Percentiles rank a stretch among this genome's conserved stretches.
Conservation (phyloP, 345 rosid species). For the Ceriops zippeliana region DNA sequence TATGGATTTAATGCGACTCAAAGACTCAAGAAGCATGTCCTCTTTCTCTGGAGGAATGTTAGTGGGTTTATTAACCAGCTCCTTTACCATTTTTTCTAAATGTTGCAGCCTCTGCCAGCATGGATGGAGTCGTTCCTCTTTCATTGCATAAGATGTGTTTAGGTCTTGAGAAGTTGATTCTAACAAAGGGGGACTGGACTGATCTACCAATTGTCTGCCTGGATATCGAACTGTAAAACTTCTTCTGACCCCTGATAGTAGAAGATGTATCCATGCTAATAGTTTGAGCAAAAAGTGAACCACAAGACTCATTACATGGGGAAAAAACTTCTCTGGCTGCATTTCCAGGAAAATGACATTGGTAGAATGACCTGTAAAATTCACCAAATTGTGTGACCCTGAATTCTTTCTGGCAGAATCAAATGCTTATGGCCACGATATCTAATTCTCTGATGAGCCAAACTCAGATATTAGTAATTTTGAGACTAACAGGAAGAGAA, state of each 20-base stretch:
- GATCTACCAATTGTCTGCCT: conserved; percentile 38
- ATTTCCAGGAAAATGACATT: conserved; percentile 26
- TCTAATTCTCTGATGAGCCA: no score
- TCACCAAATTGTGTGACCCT: conserved; percentile 5
- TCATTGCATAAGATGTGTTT: conserved; percentile 31
- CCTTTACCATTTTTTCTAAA: conserved; percentile 67
- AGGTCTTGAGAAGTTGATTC: conserved; percentile 36
- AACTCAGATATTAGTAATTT: no score
- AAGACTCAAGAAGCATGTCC: conserved; percentile 70
- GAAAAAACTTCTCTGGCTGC: conserved; percentile 28
- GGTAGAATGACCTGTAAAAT: conserved; percentile 46
- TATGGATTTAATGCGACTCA: conserved; percentile 73
- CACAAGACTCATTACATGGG: conserved; percentile 29
- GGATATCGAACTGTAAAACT: conserved; percentile 27
- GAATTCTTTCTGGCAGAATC: background rate
- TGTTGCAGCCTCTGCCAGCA: conserved; percentile 83
- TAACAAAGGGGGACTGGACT: conserved; percentile 27
- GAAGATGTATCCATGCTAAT: conserved; percentile 45
- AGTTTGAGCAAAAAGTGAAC: conserved; percentile 45
- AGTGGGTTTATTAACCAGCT: conserved; percentile 55
- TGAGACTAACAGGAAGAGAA: no score
- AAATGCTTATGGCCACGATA: no score
- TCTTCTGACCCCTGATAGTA: conserved; percentile 44
- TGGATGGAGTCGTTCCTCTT: conserved; percentile 53
- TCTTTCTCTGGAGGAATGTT: conserved; percentile 89